Evolutionary conservation across 75 land plant genomes (phyloP), one percentile per base, ranked within the genome.

Genomic region (Cunninghamia lanceolata): DNA sequence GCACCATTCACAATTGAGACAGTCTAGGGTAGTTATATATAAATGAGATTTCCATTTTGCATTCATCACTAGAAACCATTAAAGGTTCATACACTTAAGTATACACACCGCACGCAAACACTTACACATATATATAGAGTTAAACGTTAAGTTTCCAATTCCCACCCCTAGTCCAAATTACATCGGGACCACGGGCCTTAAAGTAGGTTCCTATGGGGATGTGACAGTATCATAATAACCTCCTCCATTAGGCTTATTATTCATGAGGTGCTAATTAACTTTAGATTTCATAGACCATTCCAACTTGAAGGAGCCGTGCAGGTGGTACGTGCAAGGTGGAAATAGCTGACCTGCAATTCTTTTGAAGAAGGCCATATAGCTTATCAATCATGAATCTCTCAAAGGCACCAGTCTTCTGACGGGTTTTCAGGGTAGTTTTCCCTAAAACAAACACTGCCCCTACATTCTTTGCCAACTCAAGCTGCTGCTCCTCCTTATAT

Each of bases 231-330:
- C n/a, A n/a, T n/a, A n/a, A 53, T 13, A 15, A 53, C 16, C 54
- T 53, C 54, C 16, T 13, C 2, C 66, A 7, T 13, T 16, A n/a
- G 53, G 14, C 53, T 50, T 25, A 63, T 25, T 63, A 63, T 25
- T 63, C 7, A 25, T 25, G 6, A 8, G 30, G 68, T 63, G 68
- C n/a, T 25, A 4, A 34, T 34, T 34, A 10, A 14, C 4, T 21
- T 85, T 84, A 91, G n/a, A 93, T 85, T 19, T 93, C 92, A 46
- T 91, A 89, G 4, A 86, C 14, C 93, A 93, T 91, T 14, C 94
- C 94, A 16, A 93, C 88, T 71, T 93, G 88, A 38, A 93, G 82
- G 2, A 87, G 78, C 25, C 84, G 78, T 34, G 83, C 77, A 45
- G 89, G 86, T 21, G 93, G 93, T 9, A 93, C 91, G 47, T 79